These are phyloP conservation scores for Fusarium pseudoanthophilum DNA, from an alignment of 2,329 filamentous ascomycete genomes.

Conservation along the genomic window DNA sequence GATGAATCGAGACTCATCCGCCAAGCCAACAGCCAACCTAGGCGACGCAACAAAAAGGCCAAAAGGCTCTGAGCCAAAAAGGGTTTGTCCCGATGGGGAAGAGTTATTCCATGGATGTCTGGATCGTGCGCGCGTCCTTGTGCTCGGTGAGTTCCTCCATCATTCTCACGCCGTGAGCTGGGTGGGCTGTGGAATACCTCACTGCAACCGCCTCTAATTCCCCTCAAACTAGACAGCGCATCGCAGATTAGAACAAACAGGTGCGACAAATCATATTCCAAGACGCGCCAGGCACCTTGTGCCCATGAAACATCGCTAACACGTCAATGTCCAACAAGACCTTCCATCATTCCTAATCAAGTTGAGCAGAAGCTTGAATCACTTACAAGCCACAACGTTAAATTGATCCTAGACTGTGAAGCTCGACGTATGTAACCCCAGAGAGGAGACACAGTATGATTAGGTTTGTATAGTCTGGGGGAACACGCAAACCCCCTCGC, in stretches of 20 bases:
- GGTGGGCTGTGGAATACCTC: not conserved
- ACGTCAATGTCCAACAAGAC: conserved; percentile 11
- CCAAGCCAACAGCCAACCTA: conserved; percentile 21
- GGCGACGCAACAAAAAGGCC: not conserved
- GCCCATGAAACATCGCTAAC: conserved; percentile 33
- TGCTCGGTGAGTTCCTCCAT: conserved; percentile 5
- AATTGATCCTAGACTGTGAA: conserved; percentile 14
- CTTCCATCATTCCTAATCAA: conserved; percentile 24
- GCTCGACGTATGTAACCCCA: conserved; percentile 7
- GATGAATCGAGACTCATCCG: conserved; percentile 31
- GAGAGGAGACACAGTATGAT: conserved; percentile 7
- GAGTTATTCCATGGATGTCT: conserved; percentile 8
- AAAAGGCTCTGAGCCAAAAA: not conserved
- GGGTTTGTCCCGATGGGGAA: conserved; percentile 4
- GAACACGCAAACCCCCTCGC: conserved; percentile 46
- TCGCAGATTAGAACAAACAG: conserved; percentile 26
- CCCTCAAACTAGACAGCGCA: conserved; percentile 27
- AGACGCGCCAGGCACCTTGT: not conserved
- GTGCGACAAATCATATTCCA: conserved; percentile 23
- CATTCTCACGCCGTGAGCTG: not conserved
- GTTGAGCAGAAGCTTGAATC: conserved; percentile 24
- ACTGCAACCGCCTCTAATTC: not conserved
- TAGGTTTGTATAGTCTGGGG: not conserved
- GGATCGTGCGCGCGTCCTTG: not conserved
- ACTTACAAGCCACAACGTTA: conserved; percentile 38